Conservation (phyloP, 2,329 filamentous ascomycete genomes). For the Xenoacremonium recifei region DNA sequence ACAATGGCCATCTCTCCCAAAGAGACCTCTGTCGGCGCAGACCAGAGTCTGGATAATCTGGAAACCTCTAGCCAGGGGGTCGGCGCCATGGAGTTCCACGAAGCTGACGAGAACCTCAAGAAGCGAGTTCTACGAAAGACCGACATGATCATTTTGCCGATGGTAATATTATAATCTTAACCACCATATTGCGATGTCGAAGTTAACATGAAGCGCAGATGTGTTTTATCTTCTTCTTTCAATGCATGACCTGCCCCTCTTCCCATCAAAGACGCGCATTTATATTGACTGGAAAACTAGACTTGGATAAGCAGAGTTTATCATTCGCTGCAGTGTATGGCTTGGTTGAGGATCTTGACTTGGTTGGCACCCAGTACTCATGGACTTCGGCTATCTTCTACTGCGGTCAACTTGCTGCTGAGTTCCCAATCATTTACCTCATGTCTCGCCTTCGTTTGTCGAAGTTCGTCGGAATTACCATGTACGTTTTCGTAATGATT, state of each 20-base stretch:
- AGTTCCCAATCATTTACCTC: conserved; percentile 4
- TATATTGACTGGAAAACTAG: neutral
- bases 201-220: neutral
- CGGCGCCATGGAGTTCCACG: conserved; percentile 1
- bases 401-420: conserved; percentile 1
- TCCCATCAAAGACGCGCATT: neutral
- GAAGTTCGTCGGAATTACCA: conserved; percentile 1
- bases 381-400: conserved; percentile 3
- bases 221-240: conserved; percentile 2
- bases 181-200: too few relatives aligned
- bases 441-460: conserved; percentile 2
- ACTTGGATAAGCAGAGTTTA: conserved; percentile 4
- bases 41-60: neutral
- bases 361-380: conserved; percentile 1
- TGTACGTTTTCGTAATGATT: conserved; percentile 2
- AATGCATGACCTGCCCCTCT: too few relatives aligned
- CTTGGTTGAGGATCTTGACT: neutral
- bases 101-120: conserved; percentile 1
- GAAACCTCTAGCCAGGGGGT: neutral
- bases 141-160: neutral
- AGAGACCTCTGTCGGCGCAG: neutral
- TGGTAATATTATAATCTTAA: too few relatives aligned
- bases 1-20: too few relatives aligned
- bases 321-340: conserved; percentile 1
- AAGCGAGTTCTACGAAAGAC: conserved; percentile 1